A percentile compares a stretch with the other conserved stretches of the same genome.
These are phyloP conservation scores for Fraxinus excelsior DNA, from an alignment of 257 asterid species.

Conservation along the genomic window DNA sequence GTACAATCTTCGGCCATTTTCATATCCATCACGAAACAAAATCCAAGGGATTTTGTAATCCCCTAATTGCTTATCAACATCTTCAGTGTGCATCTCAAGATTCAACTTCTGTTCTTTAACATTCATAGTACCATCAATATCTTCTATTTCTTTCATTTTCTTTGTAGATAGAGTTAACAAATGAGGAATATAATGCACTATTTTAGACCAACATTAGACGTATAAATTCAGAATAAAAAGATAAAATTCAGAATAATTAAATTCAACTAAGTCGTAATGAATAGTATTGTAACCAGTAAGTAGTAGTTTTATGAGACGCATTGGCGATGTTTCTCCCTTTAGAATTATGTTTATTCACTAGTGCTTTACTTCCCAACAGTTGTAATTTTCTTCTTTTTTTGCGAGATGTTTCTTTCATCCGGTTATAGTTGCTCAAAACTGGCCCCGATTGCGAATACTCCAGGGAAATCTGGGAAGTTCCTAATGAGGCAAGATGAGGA, in stretches of 20 bases:
- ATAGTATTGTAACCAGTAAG: background rate
- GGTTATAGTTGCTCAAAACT: too few relatives aligned
- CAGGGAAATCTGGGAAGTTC: too few relatives aligned
- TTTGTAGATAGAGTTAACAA: background rate
- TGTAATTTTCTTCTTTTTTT: too few relatives aligned
- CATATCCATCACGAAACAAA: background rate
- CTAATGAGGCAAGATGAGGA: too few relatives aligned
- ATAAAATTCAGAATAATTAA: too few relatives aligned
- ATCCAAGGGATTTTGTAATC: background rate
- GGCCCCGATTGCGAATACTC: too few relatives aligned
- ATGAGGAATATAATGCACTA: background rate
- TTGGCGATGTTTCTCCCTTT: too few relatives aligned
- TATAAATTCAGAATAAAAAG: too few relatives aligned
- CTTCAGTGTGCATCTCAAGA: background rate
- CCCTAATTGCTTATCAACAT: background rate
- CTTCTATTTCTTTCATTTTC: background rate
- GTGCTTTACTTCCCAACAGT: background rate
- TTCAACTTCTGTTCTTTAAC: background rate
- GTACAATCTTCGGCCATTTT: background rate
- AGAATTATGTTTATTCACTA: too few relatives aligned
- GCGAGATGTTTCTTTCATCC: background rate
- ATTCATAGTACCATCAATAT: background rate
- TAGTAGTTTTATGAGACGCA: background rate
- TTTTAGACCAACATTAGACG: background rate
- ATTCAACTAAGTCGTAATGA: too few relatives aligned